Evolutionary conservation across 306 rosid species (phyloP).

Genomic region (Cicer arietinum): DNA sequence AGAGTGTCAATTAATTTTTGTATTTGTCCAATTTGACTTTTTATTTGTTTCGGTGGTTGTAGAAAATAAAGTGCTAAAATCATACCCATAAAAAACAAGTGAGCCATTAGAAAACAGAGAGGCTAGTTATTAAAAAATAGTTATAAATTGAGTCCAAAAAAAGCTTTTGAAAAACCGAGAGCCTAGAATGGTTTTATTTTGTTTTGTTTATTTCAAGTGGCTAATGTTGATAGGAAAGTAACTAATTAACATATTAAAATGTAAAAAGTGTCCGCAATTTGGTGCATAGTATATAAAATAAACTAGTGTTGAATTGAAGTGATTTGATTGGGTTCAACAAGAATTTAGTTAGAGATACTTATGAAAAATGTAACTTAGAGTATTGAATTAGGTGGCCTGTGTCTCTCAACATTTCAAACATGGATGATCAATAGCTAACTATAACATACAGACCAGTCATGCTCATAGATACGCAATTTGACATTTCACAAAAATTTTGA

Average conservation of each 20-base stretch:
- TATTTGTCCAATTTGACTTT: conserved; percentile 35
- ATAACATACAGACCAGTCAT: conserved; percentile 26
- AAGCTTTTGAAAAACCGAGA: too few relatives aligned
- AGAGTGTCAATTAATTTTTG: conserved; percentile 38
- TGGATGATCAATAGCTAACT: conserved; percentile 43
- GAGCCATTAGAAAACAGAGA: not conserved
- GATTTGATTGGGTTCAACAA: conserved; percentile 59
- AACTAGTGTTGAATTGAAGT: conserved; percentile 30
- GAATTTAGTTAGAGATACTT: conserved; percentile 61
- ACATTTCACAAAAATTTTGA: conserved; percentile 1
- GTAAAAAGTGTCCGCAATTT: not conserved
- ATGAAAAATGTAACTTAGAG: conserved; percentile 39
- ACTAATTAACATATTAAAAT: too few relatives aligned
- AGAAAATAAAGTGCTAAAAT: conserved; percentile 38
- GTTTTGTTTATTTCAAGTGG: too few relatives aligned
- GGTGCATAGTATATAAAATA: conserved; percentile 5
- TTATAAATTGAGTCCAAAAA: not conserved
- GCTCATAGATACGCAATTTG: conserved; percentile 38
- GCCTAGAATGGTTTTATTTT: too few relatives aligned
- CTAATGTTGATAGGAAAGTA: too few relatives aligned
- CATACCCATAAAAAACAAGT: conserved; percentile 23
- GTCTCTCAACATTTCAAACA: conserved; percentile 49
- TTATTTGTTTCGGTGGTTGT: conserved; percentile 44
- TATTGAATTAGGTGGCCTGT: conserved; percentile 60
- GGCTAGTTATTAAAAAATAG: not conserved